Evolutionary conservation across 805 yeast species (phyloP), one percentile per base, ranked within the genome.

Genomic region (Yamadazyma sp.): DNA sequence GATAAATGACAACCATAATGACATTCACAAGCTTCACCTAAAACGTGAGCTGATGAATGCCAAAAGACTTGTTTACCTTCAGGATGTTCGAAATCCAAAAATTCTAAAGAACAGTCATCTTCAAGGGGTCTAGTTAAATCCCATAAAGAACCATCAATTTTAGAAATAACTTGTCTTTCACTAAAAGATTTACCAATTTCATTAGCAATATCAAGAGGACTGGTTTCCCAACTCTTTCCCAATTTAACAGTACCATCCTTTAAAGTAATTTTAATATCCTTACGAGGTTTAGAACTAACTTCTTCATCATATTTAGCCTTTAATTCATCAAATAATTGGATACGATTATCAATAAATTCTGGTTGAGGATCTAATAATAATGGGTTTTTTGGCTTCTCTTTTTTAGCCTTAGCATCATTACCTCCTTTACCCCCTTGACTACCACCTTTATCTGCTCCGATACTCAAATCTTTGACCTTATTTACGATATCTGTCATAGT

Each of bases 1-100:
- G 72, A 66, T 47, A 93, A 78, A 60, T 91, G 96, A 47, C 95
- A 94, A 49, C 97, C 98, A 60, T 82, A 72, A 62, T 87, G 93
- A 62, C 96, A 83, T 69, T 93, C 98, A 70, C 96, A 85, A 31
- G 97, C 91, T 70, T 93, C 98, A 66, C 98, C 98, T 51, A 93
- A 70, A 36, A 93, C 91, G 66, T 93, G 98, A 35, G 98, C 98
- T 48, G 96, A 84, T 2, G 98, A 93, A 63, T 93, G 98, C 98
- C 98, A 93, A 69, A 93, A 93, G 23, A 91, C 98, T 47, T 80
- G 79, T 60, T 82, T 86, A 63, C 98, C 98, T 55, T 89, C 97
- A n/a, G 85, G 85, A 42, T 86, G 73, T 25, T 87, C 95, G 53
- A 93, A 93, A 58, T 89, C 97, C 57, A 87, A 76, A 53, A 88